These are phyloP conservation scores for Diatrype stigma DNA, from an alignment of 2,329 filamentous ascomycete genomes.

Conservation along the genomic window DNA sequence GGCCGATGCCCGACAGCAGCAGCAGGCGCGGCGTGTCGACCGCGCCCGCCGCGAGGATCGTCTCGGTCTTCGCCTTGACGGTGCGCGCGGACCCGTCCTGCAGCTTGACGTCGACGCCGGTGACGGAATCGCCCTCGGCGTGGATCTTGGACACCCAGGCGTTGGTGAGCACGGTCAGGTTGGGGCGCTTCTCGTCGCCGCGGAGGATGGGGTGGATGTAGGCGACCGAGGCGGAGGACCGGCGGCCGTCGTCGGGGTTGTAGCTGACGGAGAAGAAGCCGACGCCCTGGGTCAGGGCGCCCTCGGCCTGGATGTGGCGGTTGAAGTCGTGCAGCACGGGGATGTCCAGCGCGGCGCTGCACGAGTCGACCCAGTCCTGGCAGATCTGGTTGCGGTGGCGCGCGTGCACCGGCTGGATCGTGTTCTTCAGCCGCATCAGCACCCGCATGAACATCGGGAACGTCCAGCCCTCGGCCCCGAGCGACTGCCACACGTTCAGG, in stretches of 20 bases:
- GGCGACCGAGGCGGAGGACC: slow-evolving; percentile 82
- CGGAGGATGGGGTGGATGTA: slow-evolving; percentile 90
- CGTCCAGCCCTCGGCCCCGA: slow-evolving; percentile 80
- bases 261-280: slow-evolving; percentile 91
- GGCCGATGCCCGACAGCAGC: slow-evolving; percentile 54
- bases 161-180: slow-evolving; percentile 81
- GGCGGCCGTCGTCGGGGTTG: slow-evolving; percentile 80
- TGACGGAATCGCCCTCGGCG: slow-evolving; percentile 64
- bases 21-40: slow-evolving; percentile 73
- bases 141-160: slow-evolving; percentile 84
- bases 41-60: slow-evolving; percentile 74
- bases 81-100: slow-evolving; percentile 49
- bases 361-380: slow-evolving; percentile 83
- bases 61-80: slow-evolving; percentile 68
- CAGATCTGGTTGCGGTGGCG: slow-evolving; percentile 87
- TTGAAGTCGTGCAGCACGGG: slow-evolving; percentile 85
- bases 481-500: slow-evolving; percentile 74
- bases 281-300: slow-evolving; percentile 69
- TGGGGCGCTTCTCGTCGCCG: slow-evolving; percentile 76
- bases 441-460: slow-evolving; percentile 81
- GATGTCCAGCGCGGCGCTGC: slow-evolving; percentile 73
- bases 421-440: slow-evolving; percentile 81
- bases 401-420: slow-evolving; percentile 82
- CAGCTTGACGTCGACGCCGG: slow-evolving; percentile 65
- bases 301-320: slow-evolving; percentile 70